Evolutionary conservation across 495 filamentous ascomycete species (phyloP), one percentile per base, ranked within the genome.

Genomic region (Penicillium cataractarum): DNA sequence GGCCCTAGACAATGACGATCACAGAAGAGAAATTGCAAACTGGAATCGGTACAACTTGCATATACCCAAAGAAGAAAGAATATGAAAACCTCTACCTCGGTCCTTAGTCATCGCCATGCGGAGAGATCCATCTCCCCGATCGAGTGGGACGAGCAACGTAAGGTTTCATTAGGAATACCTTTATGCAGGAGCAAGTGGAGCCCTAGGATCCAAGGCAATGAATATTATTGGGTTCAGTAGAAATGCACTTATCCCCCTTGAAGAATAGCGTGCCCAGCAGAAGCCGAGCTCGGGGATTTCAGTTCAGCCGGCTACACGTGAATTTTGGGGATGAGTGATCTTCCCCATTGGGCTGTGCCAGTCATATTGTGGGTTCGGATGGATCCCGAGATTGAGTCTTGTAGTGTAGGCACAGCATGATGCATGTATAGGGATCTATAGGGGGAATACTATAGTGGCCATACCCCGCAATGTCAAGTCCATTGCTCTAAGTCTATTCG

Each of bases 81-180:
- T 19, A 46, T 22, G 42, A 46, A 21, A 46, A 46, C 19, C 37
- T n/a, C 17, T 17, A 40, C 57, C 56, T 60, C 57, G 57, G 56
- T 50, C 24, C 44, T 58, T 62, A 55, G 60, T 61, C 44, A 64
- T 66, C 52, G 44, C 48, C 52, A 63, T 51, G 60, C 70, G 70
- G 70, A 65, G 60, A 64, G 68, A 71, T 65, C 60, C 21, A 67
- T 66, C 35, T 49, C 60, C 37, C 71, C 66, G 71, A 15, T 46
- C 40, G 15, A 32, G 26, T n/a, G 49, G 49, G 27, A 27, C 26
- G 6, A 6, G 4, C 0, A 21, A 27, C 49, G 19, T 32, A 32
- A 52, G 49, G 26, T 58, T 33, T 37, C 8, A 21, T 52, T n/a
- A 31, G n/a, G 26, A 2, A 21, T 17, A 31, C 21, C 7, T 39